Evolutionary conservation across 2,329 filamentous ascomycete genomes (phyloP).

Genomic region (Colletotrichum tanaceti): DNA sequence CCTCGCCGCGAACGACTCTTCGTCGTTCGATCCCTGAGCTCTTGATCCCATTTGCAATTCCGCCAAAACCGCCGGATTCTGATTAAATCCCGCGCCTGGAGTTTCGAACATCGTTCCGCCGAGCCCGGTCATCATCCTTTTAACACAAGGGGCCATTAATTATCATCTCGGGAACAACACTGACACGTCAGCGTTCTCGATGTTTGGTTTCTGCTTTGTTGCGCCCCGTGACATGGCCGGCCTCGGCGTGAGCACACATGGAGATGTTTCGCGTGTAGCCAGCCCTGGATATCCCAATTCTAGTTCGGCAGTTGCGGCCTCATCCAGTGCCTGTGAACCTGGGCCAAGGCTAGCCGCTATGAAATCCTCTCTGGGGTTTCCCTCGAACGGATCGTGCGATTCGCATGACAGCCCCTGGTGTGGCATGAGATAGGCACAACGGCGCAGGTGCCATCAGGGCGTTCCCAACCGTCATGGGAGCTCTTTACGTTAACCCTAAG

Average conservation of each 20-base stretch:
- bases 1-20: neutral
- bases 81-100: neutral
- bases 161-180: neutral
- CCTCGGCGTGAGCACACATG: neutral
- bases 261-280: constrained; percentile 9
- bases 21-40: too few species aligned
- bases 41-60: neutral
- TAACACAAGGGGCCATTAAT: too few species aligned
- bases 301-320: neutral
- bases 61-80: constrained; percentile 8
- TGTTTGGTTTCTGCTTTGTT: neutral
- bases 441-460: constrained; percentile 22
- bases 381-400: neutral
- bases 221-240: neutral
- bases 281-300: neutral
- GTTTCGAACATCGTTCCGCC: neutral
- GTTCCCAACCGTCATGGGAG: constrained; percentile 25
- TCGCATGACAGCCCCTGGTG: constrained; percentile 27
- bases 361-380: neutral
- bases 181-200: constrained; percentile 14
- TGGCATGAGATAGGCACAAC: constrained; percentile 12
- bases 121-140: neutral
- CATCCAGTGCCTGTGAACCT: neutral
- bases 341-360: neutral
- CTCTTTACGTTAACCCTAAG: too few species aligned